Conservation (phyloP, 2,329 filamentous ascomycete species). For the Ilyonectria robusta region DNA sequence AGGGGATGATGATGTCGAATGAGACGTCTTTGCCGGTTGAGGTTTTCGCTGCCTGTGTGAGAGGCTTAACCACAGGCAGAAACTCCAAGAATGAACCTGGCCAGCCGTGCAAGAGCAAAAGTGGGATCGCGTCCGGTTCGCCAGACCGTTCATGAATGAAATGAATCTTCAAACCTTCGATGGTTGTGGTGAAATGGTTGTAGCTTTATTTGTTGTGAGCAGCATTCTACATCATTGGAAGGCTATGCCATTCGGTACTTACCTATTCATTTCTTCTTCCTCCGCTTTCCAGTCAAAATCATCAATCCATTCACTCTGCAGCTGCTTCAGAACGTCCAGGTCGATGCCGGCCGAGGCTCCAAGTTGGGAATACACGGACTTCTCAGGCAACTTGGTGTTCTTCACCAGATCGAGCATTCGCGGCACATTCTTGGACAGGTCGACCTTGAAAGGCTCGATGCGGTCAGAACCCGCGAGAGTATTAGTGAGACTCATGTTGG, state of each 20-base stretch:
- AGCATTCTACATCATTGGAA: too few species aligned
- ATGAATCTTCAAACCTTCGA: slow-evolving; percentile 41
- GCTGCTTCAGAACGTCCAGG: slow-evolving; percentile 26
- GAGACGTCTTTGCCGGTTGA: slow-evolving; percentile 6
- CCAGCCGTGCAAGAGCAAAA: slow-evolving; percentile 61
- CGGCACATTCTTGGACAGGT: slow-evolving; percentile 26
- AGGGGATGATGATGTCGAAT: slow-evolving; percentile 48
- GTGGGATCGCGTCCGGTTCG: slow-evolving; percentile 51
- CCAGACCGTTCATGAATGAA: slow-evolving; percentile 43
- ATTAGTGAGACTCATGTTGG: too few species aligned
- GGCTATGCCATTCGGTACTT: background rate
- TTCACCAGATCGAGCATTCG: slow-evolving; percentile 32
- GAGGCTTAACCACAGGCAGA: slow-evolving; percentile 39
- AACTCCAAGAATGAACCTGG: slow-evolving; percentile 62
- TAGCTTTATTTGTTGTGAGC: background rate
- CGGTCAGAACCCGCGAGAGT: too few species aligned
- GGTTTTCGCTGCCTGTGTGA: slow-evolving; percentile 10
- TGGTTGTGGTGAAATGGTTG: slow-evolving; percentile 17
- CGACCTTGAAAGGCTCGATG: slow-evolving; percentile 22
- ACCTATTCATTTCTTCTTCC: slow-evolving; percentile 37
- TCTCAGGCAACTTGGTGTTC: slow-evolving; percentile 28
- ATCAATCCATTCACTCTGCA: slow-evolving; percentile 32
- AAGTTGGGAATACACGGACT: slow-evolving; percentile 6
- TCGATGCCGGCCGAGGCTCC: slow-evolving; percentile 27
- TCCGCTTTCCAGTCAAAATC: slow-evolving; percentile 40